Evolutionary conservation across 176 grass and related monocot genomes (phyloP).

Genomic region (Zoysia pacifica): DNA sequence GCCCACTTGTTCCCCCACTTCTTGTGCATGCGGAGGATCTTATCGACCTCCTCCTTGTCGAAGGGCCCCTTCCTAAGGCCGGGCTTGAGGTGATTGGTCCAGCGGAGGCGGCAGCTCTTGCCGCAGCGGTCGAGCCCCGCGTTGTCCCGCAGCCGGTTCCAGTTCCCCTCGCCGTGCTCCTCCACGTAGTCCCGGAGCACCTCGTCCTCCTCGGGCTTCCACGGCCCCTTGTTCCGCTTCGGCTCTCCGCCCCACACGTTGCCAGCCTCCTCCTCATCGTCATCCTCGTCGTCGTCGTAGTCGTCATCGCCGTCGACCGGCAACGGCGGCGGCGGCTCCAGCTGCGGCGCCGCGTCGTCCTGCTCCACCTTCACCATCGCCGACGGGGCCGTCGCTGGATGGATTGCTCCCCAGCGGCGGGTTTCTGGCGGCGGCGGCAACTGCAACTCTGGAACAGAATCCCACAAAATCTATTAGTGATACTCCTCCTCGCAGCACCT

Average conservation of each 20-base stretch:
- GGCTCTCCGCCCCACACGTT: not conserved
- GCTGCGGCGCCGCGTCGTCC: not conserved
- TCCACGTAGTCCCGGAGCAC: slow-evolving; percentile 61
- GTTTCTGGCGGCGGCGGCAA: too few relatives aligned
- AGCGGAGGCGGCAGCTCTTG: slow-evolving; percentile 92
- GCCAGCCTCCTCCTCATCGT: not conserved
- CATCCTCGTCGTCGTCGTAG: not conserved
- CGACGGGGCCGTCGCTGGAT: not conserved
- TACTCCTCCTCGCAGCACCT: too few relatives aligned
- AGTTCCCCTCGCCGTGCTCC: slow-evolving; percentile 75
- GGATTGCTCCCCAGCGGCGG: too few relatives aligned
- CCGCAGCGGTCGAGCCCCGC: slow-evolving; percentile 69
- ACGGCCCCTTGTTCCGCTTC: slow-evolving; percentile 73
- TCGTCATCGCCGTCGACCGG: not conserved
- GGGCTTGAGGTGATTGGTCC: slow-evolving; percentile 82
- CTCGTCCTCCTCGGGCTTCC: slow-evolving; percentile 73
- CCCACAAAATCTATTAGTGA: not conserved
- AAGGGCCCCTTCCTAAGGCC: slow-evolving; percentile 78
- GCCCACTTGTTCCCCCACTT: slow-evolving; percentile 79
- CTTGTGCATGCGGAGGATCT: slow-evolving; percentile 36
- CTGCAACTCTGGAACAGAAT: too few relatives aligned
- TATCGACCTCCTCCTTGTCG: slow-evolving; percentile 45
- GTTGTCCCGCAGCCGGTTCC: slow-evolving; percentile 72
- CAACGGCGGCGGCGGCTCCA: not conserved
- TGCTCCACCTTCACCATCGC: slow-evolving; percentile 1